Base-by-base conservation (phyloP, 306 rosid genomes). In the Dryas drummondii region DNA sequence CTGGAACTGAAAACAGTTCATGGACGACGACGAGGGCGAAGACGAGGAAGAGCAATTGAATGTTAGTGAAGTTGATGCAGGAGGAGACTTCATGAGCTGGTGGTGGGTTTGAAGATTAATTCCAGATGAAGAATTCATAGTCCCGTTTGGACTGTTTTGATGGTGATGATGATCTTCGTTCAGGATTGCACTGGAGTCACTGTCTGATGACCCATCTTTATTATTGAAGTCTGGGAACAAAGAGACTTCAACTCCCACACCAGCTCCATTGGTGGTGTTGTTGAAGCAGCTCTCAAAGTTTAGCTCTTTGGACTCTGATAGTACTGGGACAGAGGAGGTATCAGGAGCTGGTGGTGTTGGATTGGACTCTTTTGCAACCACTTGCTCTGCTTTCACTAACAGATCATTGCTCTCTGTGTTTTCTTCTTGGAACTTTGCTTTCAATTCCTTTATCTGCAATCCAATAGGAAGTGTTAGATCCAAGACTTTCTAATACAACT, bases 111-210 rank as follows among this genome's bases (percentile, higher is more conserved):
- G 90, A 46, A 83, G 80, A 32, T 32, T 32, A 15, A 79, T 80
- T 74, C 83, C 93, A 5, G 78, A 78, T 9, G 96, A 87, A 7
- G 90, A 86, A 73, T 45, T 65, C 15, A 79, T 72, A 49, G 83
- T 84, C 0, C 70, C 90, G 79, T 87, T 88, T 8, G 91, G 90
- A 56, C 96, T 86, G 66, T 54, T 75, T 14, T 76, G 74, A 44
- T 32, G 37, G 37, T 32, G 37, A 32, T 32, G 37, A 32, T 32
- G 37, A 32, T 77, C 97, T 51, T 94, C 99, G 78, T 92, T 94
- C 73, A 94, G 59, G 74, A 94, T 89, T 19, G 97, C 97, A 45
- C 99, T 94, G 0, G 99, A 88, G 76, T 94, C 98, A 14, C 98
- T 94, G 59, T 94, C 98, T 0, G 98, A 94, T 45, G 88, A 82